phyloP scores from a whole-genome alignment of 805 yeast species.

The Yarrowia bubula region DNA sequence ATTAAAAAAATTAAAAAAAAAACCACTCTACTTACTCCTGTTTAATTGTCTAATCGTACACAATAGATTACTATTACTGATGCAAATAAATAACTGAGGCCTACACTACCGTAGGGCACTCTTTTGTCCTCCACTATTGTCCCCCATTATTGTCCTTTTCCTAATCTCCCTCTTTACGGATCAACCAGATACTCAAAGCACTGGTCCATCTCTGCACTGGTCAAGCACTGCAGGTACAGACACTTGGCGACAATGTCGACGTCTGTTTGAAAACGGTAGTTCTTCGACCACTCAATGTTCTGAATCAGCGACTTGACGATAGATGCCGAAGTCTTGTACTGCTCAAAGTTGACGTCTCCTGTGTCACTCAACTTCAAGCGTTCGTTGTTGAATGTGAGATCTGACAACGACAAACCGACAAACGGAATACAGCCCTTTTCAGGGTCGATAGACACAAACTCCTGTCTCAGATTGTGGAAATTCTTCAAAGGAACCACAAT shows the following conservation, averaged over 20 bases:
- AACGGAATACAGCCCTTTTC: constrained; percentile 85
- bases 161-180: not conserved
- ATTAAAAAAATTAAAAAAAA: too few relatives aligned
- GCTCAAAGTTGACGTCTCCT: constrained; percentile 70
- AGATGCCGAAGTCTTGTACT: constrained; percentile 70
- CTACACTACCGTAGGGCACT: not conserved
- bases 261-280: constrained; percentile 56
- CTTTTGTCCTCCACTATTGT: not conserved
- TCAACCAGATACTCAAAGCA: constrained; percentile 29
- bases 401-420: constrained; percentile 80
- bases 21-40: not conserved
- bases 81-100: constrained; percentile 25
- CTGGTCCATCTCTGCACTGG: constrained; percentile 35
- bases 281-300: constrained; percentile 79
- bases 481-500: constrained; percentile 73
- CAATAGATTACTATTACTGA: constrained; percentile 20
- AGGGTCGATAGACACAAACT: constrained; percentile 58
- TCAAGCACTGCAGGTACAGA: constrained; percentile 57
- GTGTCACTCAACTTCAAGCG: constrained; percentile 37
- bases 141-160: not conserved
- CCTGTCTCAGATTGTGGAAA: constrained; percentile 63
- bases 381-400: constrained; percentile 71
- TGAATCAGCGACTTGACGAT: constrained; percentile 75
- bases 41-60: not conserved
- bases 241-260: constrained; percentile 77